These are phyloP conservation scores for Usnea hakonensis DNA, from an alignment of 495 filamentous ascomycete genomes.

Conservation along the genomic window DNA sequence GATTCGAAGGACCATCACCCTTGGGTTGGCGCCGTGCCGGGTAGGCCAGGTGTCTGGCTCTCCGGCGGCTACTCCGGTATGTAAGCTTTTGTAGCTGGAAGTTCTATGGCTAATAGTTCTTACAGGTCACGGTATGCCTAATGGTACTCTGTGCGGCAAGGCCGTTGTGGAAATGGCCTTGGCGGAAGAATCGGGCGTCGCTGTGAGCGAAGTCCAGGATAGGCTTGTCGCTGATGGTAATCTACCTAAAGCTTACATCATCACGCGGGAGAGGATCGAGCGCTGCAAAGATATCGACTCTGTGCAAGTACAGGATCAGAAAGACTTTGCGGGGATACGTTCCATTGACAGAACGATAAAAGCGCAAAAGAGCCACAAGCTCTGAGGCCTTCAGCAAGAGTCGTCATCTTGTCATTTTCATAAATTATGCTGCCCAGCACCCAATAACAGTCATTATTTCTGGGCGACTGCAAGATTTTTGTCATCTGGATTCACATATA, in stretches of 20 bases:
- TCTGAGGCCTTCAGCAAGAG: not conserved
- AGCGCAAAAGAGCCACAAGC: not conserved
- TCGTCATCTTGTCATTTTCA: too few relatives aligned
- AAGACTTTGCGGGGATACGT: not conserved
- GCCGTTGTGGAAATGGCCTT: constrained; percentile 58
- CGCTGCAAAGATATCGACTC: constrained; percentile 13
- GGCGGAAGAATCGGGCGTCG: constrained; percentile 25
- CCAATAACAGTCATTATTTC: too few relatives aligned
- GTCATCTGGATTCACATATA: too few relatives aligned
- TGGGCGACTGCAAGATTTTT: too few relatives aligned
- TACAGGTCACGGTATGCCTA: constrained; percentile 69
- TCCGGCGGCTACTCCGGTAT: constrained; percentile 53
- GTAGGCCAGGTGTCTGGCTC: constrained; percentile 45
- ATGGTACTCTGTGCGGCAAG: constrained; percentile 59
- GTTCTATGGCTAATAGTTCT: not conserved
- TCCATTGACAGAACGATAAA: not conserved
- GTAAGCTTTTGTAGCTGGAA: not conserved
- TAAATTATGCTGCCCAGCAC: too few relatives aligned
- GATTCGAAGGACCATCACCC: constrained; percentile 62
- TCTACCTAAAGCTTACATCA: constrained; percentile 23
- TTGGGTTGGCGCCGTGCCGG: constrained; percentile 56
- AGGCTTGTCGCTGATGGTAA: constrained; percentile 28
- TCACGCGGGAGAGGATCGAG: constrained; percentile 17
- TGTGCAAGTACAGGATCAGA: constrained; percentile 16
- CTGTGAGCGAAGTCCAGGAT: constrained; percentile 25